phyloP scores from a whole-genome alignment of 2,329 filamentous ascomycete genomes.

The Ceratocystis lukuohia region DNA sequence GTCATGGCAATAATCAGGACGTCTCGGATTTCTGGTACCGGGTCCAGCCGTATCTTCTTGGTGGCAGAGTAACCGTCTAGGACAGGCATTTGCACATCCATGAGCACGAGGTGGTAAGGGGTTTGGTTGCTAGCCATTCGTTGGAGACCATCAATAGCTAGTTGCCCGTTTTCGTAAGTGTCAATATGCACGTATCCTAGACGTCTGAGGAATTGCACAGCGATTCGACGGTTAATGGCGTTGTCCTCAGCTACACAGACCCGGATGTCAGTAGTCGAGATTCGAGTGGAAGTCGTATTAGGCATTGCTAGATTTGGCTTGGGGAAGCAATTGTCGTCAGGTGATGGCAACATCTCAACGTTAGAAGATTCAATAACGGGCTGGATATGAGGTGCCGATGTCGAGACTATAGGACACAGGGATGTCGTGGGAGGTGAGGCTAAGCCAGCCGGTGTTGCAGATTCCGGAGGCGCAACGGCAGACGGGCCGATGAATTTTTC shows the following conservation, averaged over 20 bases:
- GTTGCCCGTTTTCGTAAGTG: slow-evolving; percentile 78
- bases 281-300: slow-evolving; percentile 53
- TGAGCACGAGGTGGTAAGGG: slow-evolving; percentile 81
- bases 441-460: neutral
- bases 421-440: neutral
- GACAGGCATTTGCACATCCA: slow-evolving; percentile 95
- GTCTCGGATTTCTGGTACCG: slow-evolving; percentile 61
- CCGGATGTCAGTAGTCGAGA: slow-evolving; percentile 65
- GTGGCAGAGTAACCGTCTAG: slow-evolving; percentile 89
- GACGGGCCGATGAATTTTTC: slow-evolving; percentile 41
- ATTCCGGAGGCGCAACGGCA: slow-evolving; percentile 5
- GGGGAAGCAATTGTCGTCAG: slow-evolving; percentile 1
- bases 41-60: slow-evolving; percentile 63
- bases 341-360: neutral
- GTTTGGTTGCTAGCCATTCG: slow-evolving; percentile 54
- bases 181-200: slow-evolving; percentile 71
- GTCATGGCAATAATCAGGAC: slow-evolving; percentile 97
- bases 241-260: slow-evolving; percentile 95
- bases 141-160: slow-evolving; percentile 76
- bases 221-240: slow-evolving; percentile 85
- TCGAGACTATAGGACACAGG: neutral
- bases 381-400: neutral
- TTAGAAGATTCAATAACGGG: neutral
- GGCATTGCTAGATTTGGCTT: slow-evolving; percentile 20
- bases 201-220: slow-evolving; percentile 76